Evolutionary conservation across 164 flowering plant species (phyloP), one percentile per base, ranked within the genome.

Genomic region (Vitis labrusca): DNA sequence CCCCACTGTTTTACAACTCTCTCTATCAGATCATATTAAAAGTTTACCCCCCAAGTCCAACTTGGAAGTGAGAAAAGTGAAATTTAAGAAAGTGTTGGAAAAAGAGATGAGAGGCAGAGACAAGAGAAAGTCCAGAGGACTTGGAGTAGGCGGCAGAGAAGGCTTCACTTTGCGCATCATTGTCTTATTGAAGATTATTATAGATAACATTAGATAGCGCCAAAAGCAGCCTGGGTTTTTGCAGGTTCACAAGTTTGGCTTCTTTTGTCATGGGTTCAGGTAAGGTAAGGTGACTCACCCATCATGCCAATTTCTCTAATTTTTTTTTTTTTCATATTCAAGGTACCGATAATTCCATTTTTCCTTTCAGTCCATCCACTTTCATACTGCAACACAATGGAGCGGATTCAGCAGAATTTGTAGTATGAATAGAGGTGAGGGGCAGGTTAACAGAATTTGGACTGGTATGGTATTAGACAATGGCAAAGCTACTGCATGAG

Each of bases 201-300:
- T 37, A 37, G 7, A 37, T 37, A 37, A 63, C 68, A 49, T 49
- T 13, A 29, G 58, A 66, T 71, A 53, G 57, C 63, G 65, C 75
- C 71, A 50, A 76, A 76, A 68, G 70, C 64, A 62, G 72, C 72
- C 72, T 71, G 75, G 71, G 74, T 56, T 71, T 75, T 71, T 10
- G 71, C 68, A 66, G 74, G 64, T 50, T 58, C 16, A 44, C 51
- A 12, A 30, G 14, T 66, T 69, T 65, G 71, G 67, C 29, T 3
- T 61, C 53, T 72, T 70, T 61, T 70, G 19, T 23, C 67, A 44
- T 70, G 9, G 67, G 56, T 17, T 10, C 50, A 64, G 13, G 9
- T 50, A 29, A 64, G 11, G 14, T 50, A 7, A 50, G 53, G 13
- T 50, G 53, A 10, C 13, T 50, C 53, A 13, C 53, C 53, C 53